A percentile compares a stretch with the other conserved stretches of the same genome.
Conservation (phyloP, 257 asterid genomes). For the Vinca minor region DNA sequence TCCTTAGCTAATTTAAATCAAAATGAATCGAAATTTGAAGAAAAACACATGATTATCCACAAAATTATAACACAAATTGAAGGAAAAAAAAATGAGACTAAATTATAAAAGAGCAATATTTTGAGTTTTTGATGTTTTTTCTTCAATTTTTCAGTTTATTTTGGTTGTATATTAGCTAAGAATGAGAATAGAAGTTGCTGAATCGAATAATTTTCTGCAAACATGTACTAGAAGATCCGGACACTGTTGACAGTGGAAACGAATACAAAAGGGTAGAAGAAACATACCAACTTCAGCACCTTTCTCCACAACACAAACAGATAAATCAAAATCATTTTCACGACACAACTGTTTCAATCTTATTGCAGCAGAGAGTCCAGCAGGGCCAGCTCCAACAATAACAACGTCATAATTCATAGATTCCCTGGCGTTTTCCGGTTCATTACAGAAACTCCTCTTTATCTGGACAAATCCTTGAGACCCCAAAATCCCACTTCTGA, state of each 20-base stretch:
- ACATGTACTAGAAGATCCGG: too few relatives aligned
- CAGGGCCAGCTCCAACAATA: constrained; percentile 97
- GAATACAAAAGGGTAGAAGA: not conserved
- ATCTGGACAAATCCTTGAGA: constrained; percentile 18
- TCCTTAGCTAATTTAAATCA: too few relatives aligned
- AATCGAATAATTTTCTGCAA: too few relatives aligned
- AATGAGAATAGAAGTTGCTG: too few relatives aligned
- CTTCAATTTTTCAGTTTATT: too few relatives aligned
- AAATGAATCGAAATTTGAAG: too few relatives aligned
- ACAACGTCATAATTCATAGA: constrained; percentile 77
- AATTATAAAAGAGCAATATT: too few relatives aligned
- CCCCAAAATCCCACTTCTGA: constrained; percentile 18
- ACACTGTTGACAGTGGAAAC: not conserved
- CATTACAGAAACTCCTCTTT: constrained; percentile 44
- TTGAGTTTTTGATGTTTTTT: too few relatives aligned
- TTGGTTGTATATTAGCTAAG: too few relatives aligned
- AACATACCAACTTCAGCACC: constrained; percentile 91
- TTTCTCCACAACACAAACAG: constrained; percentile 93
- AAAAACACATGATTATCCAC: too few relatives aligned
- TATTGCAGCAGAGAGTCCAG: constrained; percentile 94
- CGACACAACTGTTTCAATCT: constrained; percentile 75
- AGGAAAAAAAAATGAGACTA: too few relatives aligned
- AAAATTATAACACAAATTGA: too few relatives aligned
- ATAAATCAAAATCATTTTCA: constrained; percentile 61
- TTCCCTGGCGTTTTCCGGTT: constrained; percentile 46